Evolutionary conservation across 139 green algal species (phyloP).

Genomic region (Auxenochlorella pyrenoidosa): DNA sequence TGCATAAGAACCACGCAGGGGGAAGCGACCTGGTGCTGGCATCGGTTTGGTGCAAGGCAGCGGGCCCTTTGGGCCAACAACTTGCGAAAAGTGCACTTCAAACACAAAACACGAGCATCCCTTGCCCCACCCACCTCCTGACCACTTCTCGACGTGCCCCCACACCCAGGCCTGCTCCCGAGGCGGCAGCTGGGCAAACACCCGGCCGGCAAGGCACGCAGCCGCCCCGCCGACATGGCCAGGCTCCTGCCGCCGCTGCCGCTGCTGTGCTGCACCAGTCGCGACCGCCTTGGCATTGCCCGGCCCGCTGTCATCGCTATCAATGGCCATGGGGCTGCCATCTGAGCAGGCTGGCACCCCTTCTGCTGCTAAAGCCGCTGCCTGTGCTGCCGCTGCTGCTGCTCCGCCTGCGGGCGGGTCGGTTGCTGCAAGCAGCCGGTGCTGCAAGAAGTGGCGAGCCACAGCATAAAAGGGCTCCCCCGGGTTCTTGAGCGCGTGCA

Average conservation of each 20-base stretch:
- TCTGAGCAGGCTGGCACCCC: neutral
- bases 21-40: too few species aligned
- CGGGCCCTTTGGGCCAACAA: too few species aligned
- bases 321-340: neutral
- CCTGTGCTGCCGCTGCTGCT: neutral
- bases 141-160: constrained; percentile 7
- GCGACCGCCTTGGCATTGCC: neutral
- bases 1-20: too few species aligned
- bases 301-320: neutral
- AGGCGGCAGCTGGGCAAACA: neutral
- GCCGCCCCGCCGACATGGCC: neutral
- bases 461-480: constrained; percentile 1
- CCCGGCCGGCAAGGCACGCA: neutral
- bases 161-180: constrained; percentile 26
- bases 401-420: neutral
- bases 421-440: constrained; percentile 1
- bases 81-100: neutral
- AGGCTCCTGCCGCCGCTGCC: neutral
- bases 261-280: neutral
- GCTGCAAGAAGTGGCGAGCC: constrained; percentile 7
- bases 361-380: neutral
- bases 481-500: constrained; percentile 43
- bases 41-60: too few species aligned
- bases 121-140: neutral
- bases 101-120: too few species aligned